Evolutionary conservation across 2,329 filamentous ascomycete species (phyloP).

Genomic region (Phoma sp.): DNA sequence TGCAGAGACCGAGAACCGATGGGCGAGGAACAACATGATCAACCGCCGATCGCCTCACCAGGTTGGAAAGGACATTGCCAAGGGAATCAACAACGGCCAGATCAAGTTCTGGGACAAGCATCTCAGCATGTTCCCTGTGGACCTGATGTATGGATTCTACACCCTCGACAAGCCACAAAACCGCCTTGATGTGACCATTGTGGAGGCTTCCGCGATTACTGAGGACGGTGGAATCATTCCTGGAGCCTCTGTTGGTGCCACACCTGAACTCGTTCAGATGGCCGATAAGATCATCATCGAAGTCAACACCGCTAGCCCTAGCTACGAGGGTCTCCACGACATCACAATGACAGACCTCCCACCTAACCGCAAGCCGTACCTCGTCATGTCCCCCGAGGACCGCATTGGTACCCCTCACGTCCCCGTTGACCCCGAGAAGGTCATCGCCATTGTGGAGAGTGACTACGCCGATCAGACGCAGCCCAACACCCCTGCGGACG

Average conservation of each 20-base stretch:
- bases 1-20: constrained; percentile 88
- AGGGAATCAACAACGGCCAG: constrained; percentile 85
- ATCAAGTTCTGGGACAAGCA: constrained; percentile 97
- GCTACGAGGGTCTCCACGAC: constrained; percentile 84
- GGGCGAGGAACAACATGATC: constrained; percentile 91
- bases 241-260: constrained; percentile 83
- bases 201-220: constrained; percentile 86
- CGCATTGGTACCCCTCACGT: constrained; percentile 83
- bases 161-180: constrained; percentile 78
- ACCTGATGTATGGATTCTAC: constrained; percentile 84
- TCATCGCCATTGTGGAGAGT: constrained; percentile 83
- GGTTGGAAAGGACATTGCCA: constrained; percentile 87
- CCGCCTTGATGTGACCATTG: constrained; percentile 80
- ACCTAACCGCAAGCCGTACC: constrained; percentile 80
- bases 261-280: constrained; percentile 86
- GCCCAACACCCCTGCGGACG: constrained; percentile 79
- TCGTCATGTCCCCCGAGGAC: constrained; percentile 85
- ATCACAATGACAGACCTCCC: constrained; percentile 89
- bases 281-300: constrained; percentile 93
- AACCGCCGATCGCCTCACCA: constrained; percentile 84
- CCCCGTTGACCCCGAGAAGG: constrained; percentile 81
- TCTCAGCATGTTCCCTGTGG: constrained; percentile 87
- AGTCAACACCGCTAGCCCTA: constrained; percentile 85
- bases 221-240: constrained; percentile 89
- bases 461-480: constrained; percentile 80